These are phyloP conservation scores for Gynandropsis gynandra DNA, from an alignment of 345 rosid species.

Conservation along the genomic window DNA sequence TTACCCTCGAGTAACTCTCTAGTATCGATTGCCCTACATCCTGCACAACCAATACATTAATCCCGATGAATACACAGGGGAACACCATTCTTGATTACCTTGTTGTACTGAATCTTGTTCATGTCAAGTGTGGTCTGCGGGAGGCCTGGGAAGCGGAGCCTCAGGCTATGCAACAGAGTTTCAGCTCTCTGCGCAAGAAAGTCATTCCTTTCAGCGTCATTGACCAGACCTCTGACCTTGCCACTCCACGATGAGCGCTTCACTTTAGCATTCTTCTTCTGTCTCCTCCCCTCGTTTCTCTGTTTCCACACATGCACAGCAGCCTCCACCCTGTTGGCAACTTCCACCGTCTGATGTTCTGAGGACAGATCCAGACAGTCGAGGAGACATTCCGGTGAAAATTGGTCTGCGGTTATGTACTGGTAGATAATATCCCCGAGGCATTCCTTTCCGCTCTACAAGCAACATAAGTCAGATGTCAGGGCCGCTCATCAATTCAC, in stretches of 20 bases:
- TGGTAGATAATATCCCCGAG: constrained; percentile 80
- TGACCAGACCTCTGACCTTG: constrained; percentile 79
- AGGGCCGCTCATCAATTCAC: too few species aligned
- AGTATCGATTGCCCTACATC: constrained; percentile 97
- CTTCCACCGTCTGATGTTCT: constrained; percentile 77
- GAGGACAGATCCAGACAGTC: constrained; percentile 85
- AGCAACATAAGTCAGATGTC: background rate
- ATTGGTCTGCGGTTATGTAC: constrained; percentile 63
- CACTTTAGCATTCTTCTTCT: constrained; percentile 31
- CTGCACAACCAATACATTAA: constrained; percentile 35
- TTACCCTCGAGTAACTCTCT: constrained; percentile 96
- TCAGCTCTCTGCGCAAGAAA: constrained; percentile 69
- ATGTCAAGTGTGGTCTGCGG: constrained; percentile 90
- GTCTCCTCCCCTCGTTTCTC: constrained; percentile 47
- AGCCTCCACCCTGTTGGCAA: constrained; percentile 79
- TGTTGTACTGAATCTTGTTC: constrained; percentile 93
- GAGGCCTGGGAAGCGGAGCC: constrained; percentile 82
- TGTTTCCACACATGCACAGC: constrained; percentile 77
- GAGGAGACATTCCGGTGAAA: constrained; percentile 77
- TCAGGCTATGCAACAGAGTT: constrained; percentile 61
- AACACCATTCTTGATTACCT: constrained; percentile 31
- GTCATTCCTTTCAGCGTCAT: constrained; percentile 47
- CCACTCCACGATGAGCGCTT: constrained; percentile 75
- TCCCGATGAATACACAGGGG: background rate
- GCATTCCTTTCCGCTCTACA: constrained; percentile 71